These are phyloP conservation scores for Monocercomonoides exilis DNA, from an alignment of 78 protist species.

Conservation along the genomic window DNA sequence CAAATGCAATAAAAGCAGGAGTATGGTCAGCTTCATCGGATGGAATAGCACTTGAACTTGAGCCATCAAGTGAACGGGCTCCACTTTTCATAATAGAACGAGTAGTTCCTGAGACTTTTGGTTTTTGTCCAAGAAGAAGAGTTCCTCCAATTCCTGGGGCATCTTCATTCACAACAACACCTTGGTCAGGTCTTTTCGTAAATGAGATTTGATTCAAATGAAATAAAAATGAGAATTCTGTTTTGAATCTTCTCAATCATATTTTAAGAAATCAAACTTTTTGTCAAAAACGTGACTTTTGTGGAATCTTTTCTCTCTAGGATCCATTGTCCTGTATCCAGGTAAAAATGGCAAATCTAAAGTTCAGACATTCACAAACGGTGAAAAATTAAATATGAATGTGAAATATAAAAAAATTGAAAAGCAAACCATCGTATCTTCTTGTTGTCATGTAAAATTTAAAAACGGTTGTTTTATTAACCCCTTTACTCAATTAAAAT, in stretches of 20 bases:
- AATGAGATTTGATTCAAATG: background rate
- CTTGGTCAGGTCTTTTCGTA: no score
- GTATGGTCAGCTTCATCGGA: background rate
- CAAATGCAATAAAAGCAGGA: slow-evolving; percentile 18
- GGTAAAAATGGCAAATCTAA: slow-evolving; percentile 6
- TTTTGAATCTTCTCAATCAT: background rate
- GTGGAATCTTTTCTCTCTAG: background rate
- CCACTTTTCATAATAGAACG: background rate
- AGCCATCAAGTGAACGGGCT: background rate
- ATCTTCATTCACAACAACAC: background rate
- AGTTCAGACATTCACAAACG: no score
- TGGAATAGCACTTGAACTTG: background rate
- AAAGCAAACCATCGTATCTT: no score
- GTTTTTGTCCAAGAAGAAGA: background rate
- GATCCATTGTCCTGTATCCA: background rate
- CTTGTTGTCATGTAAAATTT: no score
- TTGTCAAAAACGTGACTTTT: slow-evolving; percentile 3
- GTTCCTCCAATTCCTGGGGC: slow-evolving; percentile 15
- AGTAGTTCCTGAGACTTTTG: background rate
- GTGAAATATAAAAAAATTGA: no score
- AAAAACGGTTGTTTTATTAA: no score
- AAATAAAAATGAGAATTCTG: background rate
- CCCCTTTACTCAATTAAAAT: no score
- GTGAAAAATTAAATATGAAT: no score
- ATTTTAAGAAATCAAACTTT: background rate